Conservation (phyloP, 2,329 filamentous ascomycete species). For the Fusarium humuli region DNA sequence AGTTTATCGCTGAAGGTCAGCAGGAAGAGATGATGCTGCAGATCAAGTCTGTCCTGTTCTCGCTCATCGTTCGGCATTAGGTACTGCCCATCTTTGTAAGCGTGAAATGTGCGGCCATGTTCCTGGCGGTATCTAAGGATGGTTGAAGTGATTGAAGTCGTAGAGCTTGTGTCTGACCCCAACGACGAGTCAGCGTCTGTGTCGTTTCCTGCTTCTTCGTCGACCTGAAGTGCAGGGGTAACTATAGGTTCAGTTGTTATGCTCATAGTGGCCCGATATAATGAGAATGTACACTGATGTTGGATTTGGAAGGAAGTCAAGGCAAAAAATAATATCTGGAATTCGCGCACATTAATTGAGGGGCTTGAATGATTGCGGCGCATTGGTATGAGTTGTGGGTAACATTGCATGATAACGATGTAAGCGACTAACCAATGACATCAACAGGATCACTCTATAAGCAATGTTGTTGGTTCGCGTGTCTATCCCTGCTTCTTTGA, state of each 20-base stretch:
- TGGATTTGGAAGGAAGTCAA: rapidly evolving
- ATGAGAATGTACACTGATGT: rapidly evolving
- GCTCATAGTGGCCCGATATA: background rate
- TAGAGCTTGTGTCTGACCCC: conserved; percentile 9
- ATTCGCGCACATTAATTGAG: background rate
- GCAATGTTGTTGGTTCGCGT: background rate
- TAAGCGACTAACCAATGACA: background rate
- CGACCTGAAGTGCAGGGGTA: conserved; percentile 2
- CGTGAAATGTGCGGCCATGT: conserved; percentile 48
- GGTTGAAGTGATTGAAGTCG: conserved; percentile 38
- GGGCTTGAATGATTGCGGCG: background rate
- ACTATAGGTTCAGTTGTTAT: background rate
- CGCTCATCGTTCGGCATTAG: conserved; percentile 33
- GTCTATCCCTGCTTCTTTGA: background rate
- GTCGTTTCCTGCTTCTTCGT: background rate
- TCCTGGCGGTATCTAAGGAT: conserved; percentile 44
- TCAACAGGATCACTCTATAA: rapidly evolving
- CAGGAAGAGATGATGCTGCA: conserved; percentile 43
- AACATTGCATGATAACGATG: background rate
- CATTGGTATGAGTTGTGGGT: background rate
- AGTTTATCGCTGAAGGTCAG: conserved; percentile 46
- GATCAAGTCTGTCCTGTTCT: conserved; percentile 39
- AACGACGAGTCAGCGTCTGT: conserved; percentile 3
- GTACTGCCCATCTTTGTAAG: conserved; percentile 44
- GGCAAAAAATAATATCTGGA: background rate